These are phyloP conservation scores for Lasiodiplodia sp. DNA, from an alignment of 2,329 filamentous ascomycete genomes.

Conservation along the genomic window DNA sequence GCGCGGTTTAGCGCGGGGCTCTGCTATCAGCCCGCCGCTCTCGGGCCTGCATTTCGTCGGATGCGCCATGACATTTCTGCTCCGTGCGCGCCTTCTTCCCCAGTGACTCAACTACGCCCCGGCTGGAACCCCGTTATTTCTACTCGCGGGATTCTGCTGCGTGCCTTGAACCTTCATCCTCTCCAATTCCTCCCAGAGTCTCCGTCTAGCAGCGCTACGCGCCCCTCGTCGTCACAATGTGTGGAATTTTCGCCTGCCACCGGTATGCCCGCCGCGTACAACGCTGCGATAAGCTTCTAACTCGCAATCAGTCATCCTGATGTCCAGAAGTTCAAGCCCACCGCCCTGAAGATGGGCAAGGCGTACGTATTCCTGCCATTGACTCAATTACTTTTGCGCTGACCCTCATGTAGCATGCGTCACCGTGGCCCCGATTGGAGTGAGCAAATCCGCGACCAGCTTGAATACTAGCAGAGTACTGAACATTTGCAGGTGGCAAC, in stretches of 20 bases:
- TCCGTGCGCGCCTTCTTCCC: not conserved
- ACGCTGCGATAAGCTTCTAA: constrained; percentile 41
- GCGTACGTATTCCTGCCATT: constrained; percentile 67
- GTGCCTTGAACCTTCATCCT: not conserved
- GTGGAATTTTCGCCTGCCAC: constrained; percentile 97
- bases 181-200: constrained; percentile 25
- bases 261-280: constrained; percentile 60
- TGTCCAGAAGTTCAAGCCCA: constrained; percentile 95
- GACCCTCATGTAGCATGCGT: constrained; percentile 72
- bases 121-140: constrained; percentile 4
- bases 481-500: constrained; percentile 74
- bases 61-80: constrained; percentile 18
- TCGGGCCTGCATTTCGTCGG: constrained; percentile 4
- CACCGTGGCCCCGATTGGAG: constrained; percentile 99
- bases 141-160: constrained; percentile 23
- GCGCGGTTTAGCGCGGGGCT: constrained; percentile 21
- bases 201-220: constrained; percentile 1
- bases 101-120: constrained; percentile 26
- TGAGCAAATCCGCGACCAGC: constrained; percentile 59
- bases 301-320: constrained; percentile 73
- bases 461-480: constrained; percentile 39
- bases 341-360: constrained; percentile 90
- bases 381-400: constrained; percentile 35
- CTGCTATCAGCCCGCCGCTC: constrained; percentile 25
- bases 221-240: constrained; percentile 69